Percentiles rank a stretch among this genome's conserved stretches.
Conservation (phyloP, 805 yeast genomes). For the Nakazawaea populi region DNA sequence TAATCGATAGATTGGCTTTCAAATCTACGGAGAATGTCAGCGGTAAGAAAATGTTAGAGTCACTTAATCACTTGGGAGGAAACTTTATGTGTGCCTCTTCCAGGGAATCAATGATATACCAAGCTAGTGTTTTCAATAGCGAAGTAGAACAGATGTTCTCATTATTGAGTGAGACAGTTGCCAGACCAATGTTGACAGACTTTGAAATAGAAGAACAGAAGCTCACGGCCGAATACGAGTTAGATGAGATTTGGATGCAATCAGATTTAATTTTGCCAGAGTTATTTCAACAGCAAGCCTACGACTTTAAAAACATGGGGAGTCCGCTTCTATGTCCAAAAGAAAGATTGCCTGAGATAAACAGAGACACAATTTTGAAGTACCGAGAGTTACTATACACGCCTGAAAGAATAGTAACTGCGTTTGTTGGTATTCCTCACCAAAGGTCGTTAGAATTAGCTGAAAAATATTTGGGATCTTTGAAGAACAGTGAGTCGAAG, state of each 20-base stretch:
- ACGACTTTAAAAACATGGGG: slow-evolving; percentile 66
- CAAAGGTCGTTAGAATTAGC: slow-evolving; percentile 62
- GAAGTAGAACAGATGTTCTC: slow-evolving; percentile 78
- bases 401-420: slow-evolving; percentile 79
- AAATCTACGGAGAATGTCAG: slow-evolving; percentile 55
- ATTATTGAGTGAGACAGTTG: slow-evolving; percentile 71
- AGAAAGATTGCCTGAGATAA: slow-evolving; percentile 54
- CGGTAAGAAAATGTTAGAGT: slow-evolving; percentile 68
- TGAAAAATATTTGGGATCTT: slow-evolving; percentile 56
- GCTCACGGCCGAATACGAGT: slow-evolving; percentile 72
- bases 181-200: slow-evolving; percentile 59
- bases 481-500: slow-evolving; percentile 31
- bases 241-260: slow-evolving; percentile 73
- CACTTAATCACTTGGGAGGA: slow-evolving; percentile 80
- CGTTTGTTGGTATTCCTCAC: slow-evolving; percentile 81
- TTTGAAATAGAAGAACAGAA: slow-evolving; percentile 72
- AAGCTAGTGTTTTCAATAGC: slow-evolving; percentile 86
- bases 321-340: slow-evolving; percentile 78
- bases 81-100: slow-evolving; percentile 91
- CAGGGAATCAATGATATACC: slow-evolving; percentile 88
- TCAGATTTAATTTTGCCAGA: slow-evolving; percentile 88
- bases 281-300: slow-evolving; percentile 82
- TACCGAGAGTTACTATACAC: slow-evolving; percentile 65
- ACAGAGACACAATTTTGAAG: slow-evolving; percentile 40
- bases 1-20: slow-evolving; percentile 82